Evolutionary conservation across 1,284 basidiomycete genomes (phyloP), one percentile per base, ranked within the genome.

Genomic region (Boletus smithii): DNA sequence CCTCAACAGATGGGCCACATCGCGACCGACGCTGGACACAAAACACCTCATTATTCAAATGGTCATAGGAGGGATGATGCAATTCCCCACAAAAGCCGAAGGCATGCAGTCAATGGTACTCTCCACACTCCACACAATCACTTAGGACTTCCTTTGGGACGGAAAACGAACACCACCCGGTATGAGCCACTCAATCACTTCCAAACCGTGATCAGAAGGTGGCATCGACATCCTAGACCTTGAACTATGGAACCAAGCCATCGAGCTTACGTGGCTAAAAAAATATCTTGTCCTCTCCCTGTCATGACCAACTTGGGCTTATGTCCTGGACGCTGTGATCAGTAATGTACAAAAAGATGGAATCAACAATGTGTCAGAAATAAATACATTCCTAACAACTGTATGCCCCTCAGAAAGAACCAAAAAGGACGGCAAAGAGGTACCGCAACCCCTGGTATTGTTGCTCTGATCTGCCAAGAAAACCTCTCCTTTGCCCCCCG

Each of bases 41-140:
- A 46, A 51, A 27, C 8, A 27, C 0, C 35, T 58, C 0, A 59
- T 61, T 2, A 30, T 54, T 0, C 54, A 60, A 26, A 46, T 51
- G 41, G 29, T 43, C 0, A 14, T 53, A 0, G 46, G 54, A 0
- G 48, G 48, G 0, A 57, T 42, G 30, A 17, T n/a, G 1, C 40
- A 42, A 32, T 42, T 32, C 20, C 40, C 32, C 6, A 32, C 40
- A 1, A 24, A 42, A 14, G 40, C 16, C 4, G 22, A 42, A 32
- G 29, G 30, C 0, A 42, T 42, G 20, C 40, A 20, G 20, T 3
- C 1, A 3, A 6, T 7, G 1, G 2, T 37, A 2, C 3, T 2
- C 0, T 22, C 9, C 27, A 5, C 2, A 23, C 1, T 43, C 0
- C 2, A 18, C 3, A 20, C 1, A 1, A 27, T 7, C 1, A 32